Evolutionary conservation across 1,139 yeast species (phyloP), one percentile per base, ranked within the genome.

Genomic region (Waltiozyma sp.): DNA sequence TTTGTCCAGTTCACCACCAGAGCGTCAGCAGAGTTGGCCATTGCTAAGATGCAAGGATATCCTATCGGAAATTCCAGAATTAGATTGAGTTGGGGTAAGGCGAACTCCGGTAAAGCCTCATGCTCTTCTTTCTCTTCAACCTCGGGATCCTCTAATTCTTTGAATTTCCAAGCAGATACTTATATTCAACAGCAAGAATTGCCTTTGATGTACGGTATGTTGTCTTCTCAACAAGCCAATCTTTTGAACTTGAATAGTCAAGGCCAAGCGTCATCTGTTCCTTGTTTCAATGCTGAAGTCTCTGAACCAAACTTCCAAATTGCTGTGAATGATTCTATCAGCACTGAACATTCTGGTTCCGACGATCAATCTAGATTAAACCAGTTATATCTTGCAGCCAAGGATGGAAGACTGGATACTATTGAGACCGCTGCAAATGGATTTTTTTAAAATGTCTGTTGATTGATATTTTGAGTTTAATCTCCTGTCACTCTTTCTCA

Each of bases 31-130:
- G 96, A 88, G 61, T 79, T 80, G 41, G 95, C 96, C 14, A 87
- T 88, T 51, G 76, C 82, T 38, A 85, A 85, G 43, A 83, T 89
- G 95, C 95, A 88, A 64, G 96, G 96, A 4, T 88, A 80, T 57
- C 80, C 88, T 34, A 81, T 89, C 55, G 93, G 88, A 13, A 93
- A 89, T 42, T 80, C 85, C 42, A 72, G 96, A 43, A 83, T 88
- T 26, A 69, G 96, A 51, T 68, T 88, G 47, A 80, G 94, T 43
- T 88, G 96, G 96, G 97, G 96, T 40, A 73, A 94, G 55, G 48
- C 59, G 13, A 50, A 49, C 38, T 43, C 56, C 24, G 31, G 31
- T 26, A 26, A 26, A 14, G 23, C 8, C 8, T 21, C 23, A 5
- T 8, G 7, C 23, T 7, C 13, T 10, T 7, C 31, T 26, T 26